Evolutionary conservation across 306 rosid genomes (phyloP), one percentile per base, ranked within the genome.

Genomic region (Prunus davidiana): DNA sequence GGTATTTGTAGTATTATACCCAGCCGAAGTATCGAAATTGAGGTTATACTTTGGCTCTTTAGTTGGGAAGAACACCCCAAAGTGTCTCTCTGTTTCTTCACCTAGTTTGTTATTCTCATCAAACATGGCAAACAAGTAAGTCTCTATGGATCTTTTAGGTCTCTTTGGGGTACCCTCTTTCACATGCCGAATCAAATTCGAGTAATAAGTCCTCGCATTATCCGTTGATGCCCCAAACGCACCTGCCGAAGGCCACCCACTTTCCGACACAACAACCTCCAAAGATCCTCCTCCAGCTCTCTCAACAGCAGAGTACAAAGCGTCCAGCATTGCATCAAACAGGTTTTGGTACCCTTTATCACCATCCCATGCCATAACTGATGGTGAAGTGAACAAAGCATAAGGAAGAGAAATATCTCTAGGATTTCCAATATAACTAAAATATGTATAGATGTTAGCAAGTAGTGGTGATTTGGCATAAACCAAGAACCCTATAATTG

Each of bases 161-260:
- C 89, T 87, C 81, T 83, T 79, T 0, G 96, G 96, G 34, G 93
- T 83, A 3, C 96, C 96, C 2, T n/a, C 55, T 0, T 69, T 60
- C 43, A 83, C 96, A 60, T 86, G 93, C 10, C 83, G 69, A 47
- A 91, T 81, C 82, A 91, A 70, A 34, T 87, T 87, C 12, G 86
- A 78, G 22, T 76, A 62, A 49, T 91, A 91, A 46, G 79, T 63
- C 8, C 65, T 75, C 0, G 96, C 93, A 30, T 89, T 91, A 6
- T 89, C 91, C 19, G 64, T 49, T 0, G 90, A 30, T 6, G 93
- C 32, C 1, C 50, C 91, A 64, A 69, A 38, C 1, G 55, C 96
- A 10, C 93, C 93, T 0, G 78, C 91, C 0, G 91, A 88, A 1
- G 91, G 96, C 96, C 96, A 91, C 0, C 91, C 96, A 30, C 86